Evolutionary conservation across 495 filamentous ascomycete species (phyloP).

Genomic region (Paragyromitra xinjiangensis): DNA sequence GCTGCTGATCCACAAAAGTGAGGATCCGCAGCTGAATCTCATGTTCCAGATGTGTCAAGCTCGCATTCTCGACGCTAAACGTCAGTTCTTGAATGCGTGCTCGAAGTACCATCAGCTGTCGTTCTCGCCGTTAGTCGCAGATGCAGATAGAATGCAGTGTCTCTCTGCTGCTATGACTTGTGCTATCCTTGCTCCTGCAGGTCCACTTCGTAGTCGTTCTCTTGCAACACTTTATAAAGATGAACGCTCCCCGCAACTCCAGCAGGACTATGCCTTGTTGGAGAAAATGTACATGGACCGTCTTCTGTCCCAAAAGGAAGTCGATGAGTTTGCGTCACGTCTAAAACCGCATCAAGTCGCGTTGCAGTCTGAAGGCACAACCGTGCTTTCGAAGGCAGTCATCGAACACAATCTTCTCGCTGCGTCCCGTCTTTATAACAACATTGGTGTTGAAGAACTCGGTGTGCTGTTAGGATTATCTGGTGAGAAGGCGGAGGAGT

Average conservation of each 20-base stretch:
- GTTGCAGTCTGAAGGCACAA: constrained; percentile 84
- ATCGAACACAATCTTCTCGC: constrained; percentile 94
- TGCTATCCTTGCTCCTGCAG: constrained; percentile 92
- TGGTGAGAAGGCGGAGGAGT: constrained; percentile 85
- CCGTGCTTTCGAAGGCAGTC: constrained; percentile 92
- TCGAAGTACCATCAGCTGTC: constrained; percentile 87
- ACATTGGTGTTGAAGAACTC: constrained; percentile 82
- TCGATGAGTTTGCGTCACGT: constrained; percentile 81
- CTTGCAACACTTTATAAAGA: constrained; percentile 92
- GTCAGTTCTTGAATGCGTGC: constrained; percentile 88
- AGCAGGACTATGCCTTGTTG: constrained; percentile 80
- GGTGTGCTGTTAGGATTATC: constrained; percentile 79
- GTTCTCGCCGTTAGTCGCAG: constrained; percentile 76
- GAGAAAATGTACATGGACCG: constrained; percentile 98
- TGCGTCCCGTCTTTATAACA: constrained; percentile 84
- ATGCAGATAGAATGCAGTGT: constrained; percentile 83
- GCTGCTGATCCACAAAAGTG: constrained; percentile 81
- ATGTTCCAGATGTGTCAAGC: constrained; percentile 91
- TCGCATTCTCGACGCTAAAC: constrained; percentile 87
- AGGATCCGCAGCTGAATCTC: constrained; percentile 74
- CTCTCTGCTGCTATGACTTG: constrained; percentile 90
- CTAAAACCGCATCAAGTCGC: constrained; percentile 90
- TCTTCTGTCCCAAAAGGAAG: constrained; percentile 79
- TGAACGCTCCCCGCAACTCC: constrained; percentile 77
- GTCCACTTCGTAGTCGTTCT: constrained; percentile 79